Evolutionary conservation across 768 basidiomycete genomes (phyloP), one percentile per base, ranked within the genome.

Genomic region (Boletus vinaceobasis): DNA sequence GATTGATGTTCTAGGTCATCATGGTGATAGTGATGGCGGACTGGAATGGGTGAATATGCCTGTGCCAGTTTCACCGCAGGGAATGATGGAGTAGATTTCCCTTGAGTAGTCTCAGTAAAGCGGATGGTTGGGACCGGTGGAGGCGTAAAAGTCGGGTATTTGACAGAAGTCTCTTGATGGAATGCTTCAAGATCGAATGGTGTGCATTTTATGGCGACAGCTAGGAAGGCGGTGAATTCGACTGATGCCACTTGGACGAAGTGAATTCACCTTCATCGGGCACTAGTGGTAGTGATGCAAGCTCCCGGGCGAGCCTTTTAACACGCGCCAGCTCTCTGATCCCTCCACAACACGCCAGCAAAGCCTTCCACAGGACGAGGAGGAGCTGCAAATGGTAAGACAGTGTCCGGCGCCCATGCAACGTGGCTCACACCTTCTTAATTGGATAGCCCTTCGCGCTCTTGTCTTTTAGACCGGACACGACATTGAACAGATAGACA

Each of bases 361-460:
- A 73, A 0, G 91, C 85, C 69, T 98, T 99, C 97, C 97, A 99
- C 9, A 97, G 76, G 0, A 99, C 82, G 15, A 98, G 82, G 13
- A 99, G 81, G 4, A 98, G 83, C 95, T 97, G 64, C 9, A 46
- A 36, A 53, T 45, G 26, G 51, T 59, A 56, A 55, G 58, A 39
- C 48, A 37, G 11, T 37, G 47, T 37, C 45, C 7, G 21, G 3
- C 3, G 14, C 50, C 39, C 52, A 50, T 27, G 38, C 29, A 50
- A 56, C 44, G 36, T 37, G 35, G 19, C 29, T 45, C 69, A 21
- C 49, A 90, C 94, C 82, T 98, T 98, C 75, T 98, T 99, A 63
- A 97, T 90, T 0, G 97, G 97, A 72, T 97, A 99, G 6, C 92
- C 92, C 66, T 91, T 94, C 2, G 93, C 89, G 65, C 88, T 90